Conservation (phyloP, 2,329 filamentous ascomycete species). For the Penicillium sp. region DNA sequence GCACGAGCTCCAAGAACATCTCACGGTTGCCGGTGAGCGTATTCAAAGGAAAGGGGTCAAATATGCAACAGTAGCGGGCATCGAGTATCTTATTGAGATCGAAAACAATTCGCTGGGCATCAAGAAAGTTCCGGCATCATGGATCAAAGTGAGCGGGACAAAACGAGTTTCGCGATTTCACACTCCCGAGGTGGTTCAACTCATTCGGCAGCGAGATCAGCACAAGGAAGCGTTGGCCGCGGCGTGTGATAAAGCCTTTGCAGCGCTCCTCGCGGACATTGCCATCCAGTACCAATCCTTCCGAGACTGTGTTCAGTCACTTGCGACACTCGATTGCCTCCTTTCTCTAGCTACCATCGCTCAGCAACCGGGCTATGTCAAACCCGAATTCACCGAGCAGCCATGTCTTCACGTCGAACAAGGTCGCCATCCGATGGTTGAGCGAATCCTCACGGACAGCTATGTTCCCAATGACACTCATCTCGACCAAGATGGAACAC, state of each 20-base stretch:
- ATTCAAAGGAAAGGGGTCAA: constrained; percentile 67
- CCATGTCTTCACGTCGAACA: constrained; percentile 64
- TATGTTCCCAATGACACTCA: constrained; percentile 88
- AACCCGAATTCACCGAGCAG: constrained; percentile 62
- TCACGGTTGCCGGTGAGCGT: constrained; percentile 61
- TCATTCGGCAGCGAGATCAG: constrained; percentile 84
- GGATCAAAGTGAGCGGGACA: constrained; percentile 90
- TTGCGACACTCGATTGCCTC: constrained; percentile 84
- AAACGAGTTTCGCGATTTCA: constrained; percentile 91
- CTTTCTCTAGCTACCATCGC: constrained; percentile 81
- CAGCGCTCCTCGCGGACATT: constrained; percentile 64
- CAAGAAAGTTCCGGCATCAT: constrained; percentile 85
- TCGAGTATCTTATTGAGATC: constrained; percentile 93
- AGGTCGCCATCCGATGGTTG: constrained; percentile 92
- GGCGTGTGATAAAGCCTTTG: constrained; percentile 81
- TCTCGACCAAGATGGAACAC: constrained; percentile 59
- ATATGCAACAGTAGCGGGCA: constrained; percentile 80
- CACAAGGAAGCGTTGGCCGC: constrained; percentile 89
- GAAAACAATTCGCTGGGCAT: constrained; percentile 64
- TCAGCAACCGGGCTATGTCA: constrained; percentile 77
- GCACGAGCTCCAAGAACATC: constrained; percentile 76
- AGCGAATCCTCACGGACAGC: constrained; percentile 73
- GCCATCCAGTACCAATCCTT: constrained; percentile 81
- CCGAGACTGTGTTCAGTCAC: constrained; percentile 77
- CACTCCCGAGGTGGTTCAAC: constrained; percentile 77